Evolutionary conservation across 108 stramenopile genomes (phyloP).

Genomic region (Hondaea fermentalgiana): DNA sequence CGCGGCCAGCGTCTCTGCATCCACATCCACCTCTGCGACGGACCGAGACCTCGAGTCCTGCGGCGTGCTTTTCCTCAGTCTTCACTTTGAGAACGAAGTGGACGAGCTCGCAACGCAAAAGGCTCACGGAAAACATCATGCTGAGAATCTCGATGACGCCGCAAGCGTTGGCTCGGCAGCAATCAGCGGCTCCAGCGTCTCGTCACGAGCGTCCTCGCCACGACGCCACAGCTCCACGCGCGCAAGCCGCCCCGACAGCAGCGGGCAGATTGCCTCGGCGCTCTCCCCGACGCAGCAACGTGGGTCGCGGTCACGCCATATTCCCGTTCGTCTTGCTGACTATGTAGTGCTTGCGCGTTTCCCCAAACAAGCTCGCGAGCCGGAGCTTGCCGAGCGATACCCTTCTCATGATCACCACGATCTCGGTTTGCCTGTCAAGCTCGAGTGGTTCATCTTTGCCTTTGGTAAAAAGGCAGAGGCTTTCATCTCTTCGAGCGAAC

Average conservation of each 20-base stretch:
- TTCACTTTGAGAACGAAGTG: neutral
- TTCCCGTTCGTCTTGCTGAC: neutral
- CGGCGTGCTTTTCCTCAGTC: neutral
- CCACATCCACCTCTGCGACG: neutral
- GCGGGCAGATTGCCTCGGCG: neutral
- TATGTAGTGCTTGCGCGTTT: neutral
- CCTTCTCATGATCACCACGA: neutral
- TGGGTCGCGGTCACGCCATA: neutral
- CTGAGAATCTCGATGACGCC: neutral
- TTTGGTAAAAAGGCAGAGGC: neutral
- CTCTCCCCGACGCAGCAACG: neutral
- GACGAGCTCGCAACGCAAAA: neutral
- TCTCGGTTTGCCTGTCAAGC: neutral
- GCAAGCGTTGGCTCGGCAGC: neutral
- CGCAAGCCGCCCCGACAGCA: neutral
- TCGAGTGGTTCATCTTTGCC: conserved; percentile 12
- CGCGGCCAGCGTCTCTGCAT: no score
- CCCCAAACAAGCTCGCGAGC: neutral
- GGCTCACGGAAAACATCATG: neutral
- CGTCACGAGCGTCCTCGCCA: neutral
- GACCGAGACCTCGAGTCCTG: neutral
- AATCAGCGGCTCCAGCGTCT: neutral
- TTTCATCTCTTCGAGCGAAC: neutral
- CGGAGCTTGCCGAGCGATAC: neutral
- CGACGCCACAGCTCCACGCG: neutral